Evolutionary conservation across 306 rosid genomes (phyloP).

Genomic region (Sphenostylis stenocarpa): DNA sequence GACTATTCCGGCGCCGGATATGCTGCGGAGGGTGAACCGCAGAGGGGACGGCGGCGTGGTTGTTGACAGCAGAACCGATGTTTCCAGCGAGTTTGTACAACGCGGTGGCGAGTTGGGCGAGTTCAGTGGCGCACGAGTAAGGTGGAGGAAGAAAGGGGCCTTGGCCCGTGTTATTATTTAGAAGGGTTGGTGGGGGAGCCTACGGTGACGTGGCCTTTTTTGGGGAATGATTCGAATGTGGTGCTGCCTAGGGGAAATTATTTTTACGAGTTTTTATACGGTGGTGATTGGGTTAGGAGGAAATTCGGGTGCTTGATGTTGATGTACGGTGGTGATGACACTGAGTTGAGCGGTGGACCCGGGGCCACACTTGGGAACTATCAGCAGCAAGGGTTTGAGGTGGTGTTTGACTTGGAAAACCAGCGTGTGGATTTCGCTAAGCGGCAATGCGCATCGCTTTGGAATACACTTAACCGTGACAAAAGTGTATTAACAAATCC

Average conservation of each 20-base stretch:
- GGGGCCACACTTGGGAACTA: conserved; percentile 90
- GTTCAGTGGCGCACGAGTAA: conserved; percentile 59
- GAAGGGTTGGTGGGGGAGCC: conserved; percentile 50
- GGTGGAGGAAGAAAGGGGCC: conserved; percentile 70
- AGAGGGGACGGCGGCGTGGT: conserved; percentile 78
- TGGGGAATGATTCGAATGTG: conserved; percentile 68
- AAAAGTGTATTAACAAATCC: no score
- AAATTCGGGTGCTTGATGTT: conserved; percentile 87
- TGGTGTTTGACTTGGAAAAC: conserved; percentile 74
- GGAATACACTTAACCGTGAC: conserved; percentile 63
- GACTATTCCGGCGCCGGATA: conserved; percentile 61
- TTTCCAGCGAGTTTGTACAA: conserved; percentile 62
- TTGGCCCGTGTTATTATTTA: conserved; percentile 71
- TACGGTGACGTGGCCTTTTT: conserved; percentile 58
- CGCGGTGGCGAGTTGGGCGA: conserved; percentile 68
- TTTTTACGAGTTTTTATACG: conserved; percentile 75
- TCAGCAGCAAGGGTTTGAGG: conserved; percentile 93
- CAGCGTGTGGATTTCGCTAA: conserved; percentile 77
- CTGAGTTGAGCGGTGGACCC: conserved; percentile 77
- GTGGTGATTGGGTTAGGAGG: conserved; percentile 42
- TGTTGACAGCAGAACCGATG: conserved; percentile 93
- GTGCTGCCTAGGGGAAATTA: conserved; percentile 72
- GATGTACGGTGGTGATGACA: conserved; percentile 90
- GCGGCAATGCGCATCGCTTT: conserved; percentile 75
- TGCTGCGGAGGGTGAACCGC: conserved; percentile 49